Evolutionary conservation across 2,329 filamentous ascomycete genomes (phyloP), one percentile per base, ranked within the genome.

Genomic region (Rhynchosporium secalis): DNA sequence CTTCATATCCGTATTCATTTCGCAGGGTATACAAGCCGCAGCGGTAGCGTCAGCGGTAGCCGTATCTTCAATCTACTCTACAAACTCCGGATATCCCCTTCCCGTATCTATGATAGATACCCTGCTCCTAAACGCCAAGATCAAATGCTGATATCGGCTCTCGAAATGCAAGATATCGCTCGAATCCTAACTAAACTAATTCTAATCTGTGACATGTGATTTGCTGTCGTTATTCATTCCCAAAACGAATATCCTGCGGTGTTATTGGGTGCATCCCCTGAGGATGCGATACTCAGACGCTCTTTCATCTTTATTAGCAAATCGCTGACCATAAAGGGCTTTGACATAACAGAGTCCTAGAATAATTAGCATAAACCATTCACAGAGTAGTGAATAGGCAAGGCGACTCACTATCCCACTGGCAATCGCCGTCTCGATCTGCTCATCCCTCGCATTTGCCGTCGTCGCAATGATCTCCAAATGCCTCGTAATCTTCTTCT

Each of bases 401-500:
- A 8, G 8, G 6, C 15, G 3, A 62, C 64, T 62, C 49, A 66
- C 65, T 33, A 67, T 65, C 52, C 72, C 62, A 68, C 65, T 67
- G 40, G 63, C 66, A 31, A 70, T 60, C 4, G 70, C 71, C n/a
- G 56, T 64, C 9, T 58, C 28, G 12, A 71, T 63, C 61, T 73
- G 71, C 64, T 72, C 71, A 5, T 67, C 64, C 20, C 71, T 55
- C 3, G 68, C 72, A 66, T 73, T 72, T 20, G 71, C 71, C 9
- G 70, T 73, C 31, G 69, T 80, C 69, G 68, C 70, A 33, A 73
- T 70, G 15, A 73, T 70, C 41, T 71, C 68, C 6, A 73, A 46
- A 2, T 82, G 80, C 15, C 79, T 79, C 13, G 73, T 76, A 3
- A 88, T 76, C 64, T 78, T 78, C 8, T 83, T 83, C 40, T 77